Conservation (phyloP, 176 grass and related monocot genomes). For the Metroxylon sagu region DNA sequence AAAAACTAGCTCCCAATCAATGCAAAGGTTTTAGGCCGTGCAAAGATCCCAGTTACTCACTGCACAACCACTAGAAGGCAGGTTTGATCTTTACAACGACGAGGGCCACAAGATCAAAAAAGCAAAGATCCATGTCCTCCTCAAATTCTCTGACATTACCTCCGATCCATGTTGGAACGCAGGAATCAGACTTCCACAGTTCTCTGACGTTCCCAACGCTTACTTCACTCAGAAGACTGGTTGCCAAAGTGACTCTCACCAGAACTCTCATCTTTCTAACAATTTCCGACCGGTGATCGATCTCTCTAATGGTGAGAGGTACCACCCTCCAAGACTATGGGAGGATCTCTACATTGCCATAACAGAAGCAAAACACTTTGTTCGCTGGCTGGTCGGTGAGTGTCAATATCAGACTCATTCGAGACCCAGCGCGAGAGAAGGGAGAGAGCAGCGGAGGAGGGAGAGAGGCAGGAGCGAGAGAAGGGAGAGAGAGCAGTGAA, state of each 20-base stretch:
- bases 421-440: slow-evolving; percentile 56
- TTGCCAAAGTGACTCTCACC: slow-evolving; percentile 58
- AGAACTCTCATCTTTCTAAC: slow-evolving; percentile 69
- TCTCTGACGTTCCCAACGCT: slow-evolving; percentile 33
- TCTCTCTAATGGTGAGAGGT: too few relatives aligned
- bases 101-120: slow-evolving; percentile 21
- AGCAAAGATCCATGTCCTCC: too few relatives aligned
- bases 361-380: slow-evolving; percentile 48
- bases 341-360: slow-evolving; percentile 58
- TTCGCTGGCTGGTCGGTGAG: slow-evolving; percentile 68
- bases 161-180: slow-evolving; percentile 51
- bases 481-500: too few relatives aligned
- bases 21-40: slow-evolving; percentile 38
- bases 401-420: slow-evolving; percentile 49
- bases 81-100: slow-evolving; percentile 42
- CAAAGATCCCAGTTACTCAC: slow-evolving; percentile 35
- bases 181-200: slow-evolving; percentile 21
- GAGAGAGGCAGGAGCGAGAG: too few relatives aligned
- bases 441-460: too few relatives aligned
- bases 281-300: too few relatives aligned
- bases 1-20: slow-evolving; percentile 48
- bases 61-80: slow-evolving; percentile 23
- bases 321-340: slow-evolving; percentile 49
- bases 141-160: too few relatives aligned
- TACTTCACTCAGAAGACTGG: slow-evolving; percentile 53